phyloP scores from a whole-genome alignment of 257 asterid genomes.

The Nicotiana noctiflora region DNA sequence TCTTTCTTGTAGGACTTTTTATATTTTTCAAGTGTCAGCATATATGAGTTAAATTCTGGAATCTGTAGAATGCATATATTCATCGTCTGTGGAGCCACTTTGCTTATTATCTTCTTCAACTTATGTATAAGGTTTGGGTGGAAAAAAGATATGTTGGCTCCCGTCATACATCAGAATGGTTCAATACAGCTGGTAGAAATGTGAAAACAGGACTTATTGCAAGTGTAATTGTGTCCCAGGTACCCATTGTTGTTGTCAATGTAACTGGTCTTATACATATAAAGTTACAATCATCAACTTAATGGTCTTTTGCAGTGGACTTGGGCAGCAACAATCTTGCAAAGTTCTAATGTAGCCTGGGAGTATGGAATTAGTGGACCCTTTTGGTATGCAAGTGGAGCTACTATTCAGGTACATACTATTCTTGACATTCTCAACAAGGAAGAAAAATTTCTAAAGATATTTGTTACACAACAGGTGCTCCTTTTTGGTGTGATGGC shows the following conservation, averaged over 20 bases:
- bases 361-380: slow-evolving; percentile 95
- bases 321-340: slow-evolving; percentile 96
- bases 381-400: slow-evolving; percentile 97
- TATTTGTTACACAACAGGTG: slow-evolving; percentile 34
- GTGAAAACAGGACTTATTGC: slow-evolving; percentile 94
- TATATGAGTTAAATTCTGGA: too few relatives aligned
- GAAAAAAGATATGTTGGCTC: slow-evolving; percentile 89
- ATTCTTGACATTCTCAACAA: neutral
- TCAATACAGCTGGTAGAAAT: slow-evolving; percentile 90
- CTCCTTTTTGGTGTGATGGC: slow-evolving; percentile 90
- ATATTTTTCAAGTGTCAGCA: neutral
- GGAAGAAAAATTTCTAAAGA: neutral
- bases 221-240: slow-evolving; percentile 94
- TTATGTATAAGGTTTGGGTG: slow-evolving; percentile 64
- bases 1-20: neutral
- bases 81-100: neutral
- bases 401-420: slow-evolving; percentile 72
- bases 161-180: slow-evolving; percentile 89
- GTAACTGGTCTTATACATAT: too few relatives aligned
- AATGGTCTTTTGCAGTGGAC: slow-evolving; percentile 60
- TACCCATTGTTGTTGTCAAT: slow-evolving; percentile 10
- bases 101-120: too few relatives aligned
- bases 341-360: slow-evolving; percentile 94
- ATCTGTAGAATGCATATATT: neutral
- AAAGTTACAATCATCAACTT: neutral